Evolutionary conservation across 2,329 filamentous ascomycete species (phyloP), one percentile per base, ranked within the genome.

Genomic region (Anthostomella pinea): DNA sequence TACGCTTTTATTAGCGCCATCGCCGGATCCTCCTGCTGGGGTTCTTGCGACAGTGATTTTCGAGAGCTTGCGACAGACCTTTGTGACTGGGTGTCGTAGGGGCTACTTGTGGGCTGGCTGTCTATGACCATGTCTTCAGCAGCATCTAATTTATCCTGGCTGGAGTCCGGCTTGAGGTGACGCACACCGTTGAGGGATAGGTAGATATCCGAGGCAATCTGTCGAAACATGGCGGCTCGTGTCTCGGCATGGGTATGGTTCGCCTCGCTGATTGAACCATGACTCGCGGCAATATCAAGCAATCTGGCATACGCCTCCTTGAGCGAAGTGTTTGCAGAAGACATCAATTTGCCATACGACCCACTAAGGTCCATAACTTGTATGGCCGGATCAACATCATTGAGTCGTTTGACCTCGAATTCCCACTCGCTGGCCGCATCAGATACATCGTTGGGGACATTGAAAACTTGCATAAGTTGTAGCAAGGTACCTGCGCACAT

Each of bases 1-100:
- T 59, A 57, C 16, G 52, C 40, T 32, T 52, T 48, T n/a, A 61
- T 25, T 19, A 60, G 47, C 16, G 43, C 16, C 46, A 59, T 56
- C 5, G 54, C 50, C 10, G 47, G 38, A 30, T 60, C 57, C 34
- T 59, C 56, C 8, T 31, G 39, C 7, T 46, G 31, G 5, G 33
- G 24, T 6, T 13, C 33, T 20, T 48, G 49, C 3, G 43, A 19
- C 20, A 41, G 42, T n/a, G 40, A 39, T 15, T 22, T 33, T 29
- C 39, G 41, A n/a, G 53, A 50, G 33, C 18, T 34, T 23, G 45
- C 23, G 9, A 31, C 28, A 34, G 49, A 48, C 10, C 32, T 26
- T 11, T 38, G 41, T 3, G 56, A 53, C n/a, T 43, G 45, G 6
- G 44, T 39, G 16, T 46, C 41, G 11, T 45, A 36, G 20, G 46